These are phyloP conservation scores for Collariella sp. DNA, from an alignment of 495 filamentous ascomycete species.

Conservation along the genomic window DNA sequence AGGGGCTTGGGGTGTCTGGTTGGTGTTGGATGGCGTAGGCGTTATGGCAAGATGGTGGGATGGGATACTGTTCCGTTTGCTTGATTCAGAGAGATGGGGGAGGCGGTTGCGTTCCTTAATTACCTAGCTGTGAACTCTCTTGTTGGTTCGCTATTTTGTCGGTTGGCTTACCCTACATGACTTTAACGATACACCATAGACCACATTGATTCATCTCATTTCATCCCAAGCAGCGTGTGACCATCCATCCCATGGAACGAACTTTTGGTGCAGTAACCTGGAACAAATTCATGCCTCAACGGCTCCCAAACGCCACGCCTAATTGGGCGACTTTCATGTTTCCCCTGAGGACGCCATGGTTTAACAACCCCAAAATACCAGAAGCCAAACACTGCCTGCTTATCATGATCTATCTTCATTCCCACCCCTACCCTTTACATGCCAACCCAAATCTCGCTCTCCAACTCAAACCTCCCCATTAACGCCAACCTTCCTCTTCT, in stretches of 20 bases:
- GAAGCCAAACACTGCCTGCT: neutral
- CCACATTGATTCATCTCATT: no score
- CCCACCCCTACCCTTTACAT: neutral
- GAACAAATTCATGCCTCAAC: neutral
- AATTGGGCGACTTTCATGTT: neutral
- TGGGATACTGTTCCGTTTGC: neutral
- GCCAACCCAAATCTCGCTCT: neutral
- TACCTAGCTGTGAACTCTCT: no score
- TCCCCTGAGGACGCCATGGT: neutral
- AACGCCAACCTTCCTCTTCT: slow-evolving; percentile 28
- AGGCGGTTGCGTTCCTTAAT: no score
- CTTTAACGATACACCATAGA: no score
- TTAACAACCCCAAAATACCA: neutral
- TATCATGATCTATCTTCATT: neutral
- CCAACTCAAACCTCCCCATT: slow-evolving; percentile 8
- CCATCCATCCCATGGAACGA: no score
- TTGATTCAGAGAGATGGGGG: neutral
- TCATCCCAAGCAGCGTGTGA: no score
- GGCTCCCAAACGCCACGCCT: slow-evolving; percentile 3
- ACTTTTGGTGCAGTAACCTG: neutral
- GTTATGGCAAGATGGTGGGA: neutral
- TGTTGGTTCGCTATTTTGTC: no score
- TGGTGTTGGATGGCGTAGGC: neutral
- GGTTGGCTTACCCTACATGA: no score
- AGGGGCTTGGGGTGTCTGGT: neutral